Evolutionary conservation across 2,329 filamentous ascomycete species (phyloP), one percentile per base, ranked within the genome.

Genomic region (Dothistroma septosporum): DNA sequence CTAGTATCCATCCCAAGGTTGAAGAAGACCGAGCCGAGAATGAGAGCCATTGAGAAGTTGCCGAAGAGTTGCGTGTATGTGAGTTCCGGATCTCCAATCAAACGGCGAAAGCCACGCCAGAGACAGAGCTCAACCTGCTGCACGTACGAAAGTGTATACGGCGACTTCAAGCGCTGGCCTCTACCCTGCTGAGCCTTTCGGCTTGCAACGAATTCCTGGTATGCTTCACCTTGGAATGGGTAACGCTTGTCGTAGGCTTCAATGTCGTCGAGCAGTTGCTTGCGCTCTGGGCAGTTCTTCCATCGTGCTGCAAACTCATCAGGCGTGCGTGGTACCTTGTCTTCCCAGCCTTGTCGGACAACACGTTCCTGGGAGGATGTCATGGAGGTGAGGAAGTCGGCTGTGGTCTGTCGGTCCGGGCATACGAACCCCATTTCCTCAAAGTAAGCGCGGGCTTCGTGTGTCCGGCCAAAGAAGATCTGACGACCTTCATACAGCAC

Each of bases 41-140:
- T 88, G 64, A 96, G 80, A 59, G 89, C 82, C 84, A 93, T 89
- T 66, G 85, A 76, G 52, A 87, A 83, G 75, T 96, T 95, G 66
- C 86, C 89, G 58, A 91, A 77, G 1, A 86, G 80, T 61, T 86
- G 82, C 37, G 85, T 85, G 22, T 92, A 66, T 0, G 89, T 90
- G 67, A 94, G 78, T 70, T 84, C 88, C 21, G 89, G 87, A 71
- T 97, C 92, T 56, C 89, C 90, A 58, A 80, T 82, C 8, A 96
- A 80, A 56, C 92, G 86, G 70, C 86, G 84, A 78, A 88, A 94
- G 11, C 91, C 91, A 71, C 92, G 88, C 80, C 86, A 87, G 53
- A 96, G 78, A 73, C 92, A 96, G 12, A 97, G 85, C 62, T 82
- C 74, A 64, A 96, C 76, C 75, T 97, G 92, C 74, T 92, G 87